These are phyloP conservation scores for Cymbopogon citratus DNA, from an alignment of 176 grass and related monocot genomes.

Conservation along the genomic window DNA sequence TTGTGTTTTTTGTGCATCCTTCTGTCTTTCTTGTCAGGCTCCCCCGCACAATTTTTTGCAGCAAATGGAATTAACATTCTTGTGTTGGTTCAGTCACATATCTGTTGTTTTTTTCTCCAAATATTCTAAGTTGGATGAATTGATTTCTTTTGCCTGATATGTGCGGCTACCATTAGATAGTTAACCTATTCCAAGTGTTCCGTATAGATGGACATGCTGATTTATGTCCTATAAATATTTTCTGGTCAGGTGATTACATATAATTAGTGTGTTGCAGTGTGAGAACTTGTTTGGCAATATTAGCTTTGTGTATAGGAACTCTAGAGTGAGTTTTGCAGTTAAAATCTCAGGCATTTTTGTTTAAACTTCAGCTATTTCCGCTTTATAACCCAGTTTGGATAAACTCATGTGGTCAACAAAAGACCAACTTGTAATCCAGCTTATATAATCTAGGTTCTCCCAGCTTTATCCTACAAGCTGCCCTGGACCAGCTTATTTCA, in stretches of 20 bases:
- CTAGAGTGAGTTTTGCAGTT: background rate
- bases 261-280: background rate
- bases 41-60: background rate
- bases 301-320: background rate
- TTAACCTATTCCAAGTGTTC: background rate
- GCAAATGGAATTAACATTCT: background rate
- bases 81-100: background rate
- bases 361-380: background rate
- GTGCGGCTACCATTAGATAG: background rate
- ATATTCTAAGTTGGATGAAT: background rate
- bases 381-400: background rate
- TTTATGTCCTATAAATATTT: conserved; percentile 2
- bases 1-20: background rate
- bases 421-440: background rate
- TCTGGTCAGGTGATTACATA: background rate
- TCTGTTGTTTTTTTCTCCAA: background rate
- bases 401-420: background rate
- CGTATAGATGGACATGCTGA: background rate
- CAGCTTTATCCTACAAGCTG: background rate
- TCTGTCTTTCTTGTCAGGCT: background rate
- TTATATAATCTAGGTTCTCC: background rate
- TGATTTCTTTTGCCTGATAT: background rate
- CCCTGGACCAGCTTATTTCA: background rate
- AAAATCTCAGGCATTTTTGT: background rate
- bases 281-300: background rate